Evolutionary conservation across 176 grass and related monocot species (phyloP).

Genomic region (Saccharum spontaneum): DNA sequence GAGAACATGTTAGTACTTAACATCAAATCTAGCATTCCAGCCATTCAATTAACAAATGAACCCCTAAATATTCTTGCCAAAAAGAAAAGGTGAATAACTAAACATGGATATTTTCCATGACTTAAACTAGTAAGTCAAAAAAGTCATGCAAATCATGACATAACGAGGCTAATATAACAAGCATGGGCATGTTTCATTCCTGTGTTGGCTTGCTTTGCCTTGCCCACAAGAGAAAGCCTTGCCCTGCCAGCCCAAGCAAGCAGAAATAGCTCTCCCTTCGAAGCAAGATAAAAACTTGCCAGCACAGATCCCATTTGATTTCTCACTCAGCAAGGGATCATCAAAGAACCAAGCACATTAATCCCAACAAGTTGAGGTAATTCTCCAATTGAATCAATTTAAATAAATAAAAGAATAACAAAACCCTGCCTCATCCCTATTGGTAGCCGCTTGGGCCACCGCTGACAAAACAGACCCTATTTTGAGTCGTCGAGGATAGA

Average conservation of each 20-base stretch:
- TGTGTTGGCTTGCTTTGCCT: not conserved
- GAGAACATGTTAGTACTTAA: slow-evolving; percentile 16
- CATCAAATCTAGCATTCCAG: slow-evolving; percentile 13
- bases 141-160: not conserved
- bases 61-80: not conserved
- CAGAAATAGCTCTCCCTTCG: not conserved
- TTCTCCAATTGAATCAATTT: not conserved
- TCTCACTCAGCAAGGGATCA: not conserved
- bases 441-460: not conserved
- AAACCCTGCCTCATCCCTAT: not conserved
- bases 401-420: not conserved
- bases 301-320: not conserved
- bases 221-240: not conserved
- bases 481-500: not conserved
- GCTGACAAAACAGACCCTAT: not conserved
- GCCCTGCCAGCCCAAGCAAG: not conserved
- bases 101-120: not conserved
- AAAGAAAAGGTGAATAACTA: not conserved
- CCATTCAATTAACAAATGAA: not conserved
- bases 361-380: not conserved
- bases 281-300: not conserved
- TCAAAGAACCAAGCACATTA: not conserved
- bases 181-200: not conserved
- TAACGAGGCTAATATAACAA: not conserved
- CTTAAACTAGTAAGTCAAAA: not conserved